These are phyloP conservation scores for Henckelia pumila DNA, from an alignment of 257 asterid species.

Conservation along the genomic window DNA sequence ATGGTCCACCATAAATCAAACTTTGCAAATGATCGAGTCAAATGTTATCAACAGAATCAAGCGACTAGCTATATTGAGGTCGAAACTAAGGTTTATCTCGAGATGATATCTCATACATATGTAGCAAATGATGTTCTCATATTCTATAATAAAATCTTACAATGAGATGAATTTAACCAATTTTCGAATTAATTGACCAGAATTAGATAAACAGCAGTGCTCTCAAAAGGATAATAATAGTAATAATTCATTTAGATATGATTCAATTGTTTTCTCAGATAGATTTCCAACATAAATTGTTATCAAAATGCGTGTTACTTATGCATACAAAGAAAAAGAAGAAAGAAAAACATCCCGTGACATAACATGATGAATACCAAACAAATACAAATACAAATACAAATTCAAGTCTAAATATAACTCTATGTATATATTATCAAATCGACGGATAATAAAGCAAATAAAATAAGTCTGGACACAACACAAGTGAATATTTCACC, in stretches of 20 bases:
- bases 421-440: slow-evolving; percentile 7
- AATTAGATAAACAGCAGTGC: too few species aligned
- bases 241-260: too few species aligned
- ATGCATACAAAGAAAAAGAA: too few species aligned
- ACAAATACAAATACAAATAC: neutral
- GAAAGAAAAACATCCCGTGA: neutral
- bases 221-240: too few species aligned
- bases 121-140: neutral
- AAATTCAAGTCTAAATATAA: slow-evolving; percentile 12
- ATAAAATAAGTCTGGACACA: slow-evolving; percentile 15
- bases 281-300: too few species aligned
- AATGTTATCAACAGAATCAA: too few species aligned
- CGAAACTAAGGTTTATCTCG: too few species aligned
- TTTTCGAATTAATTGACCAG: too few species aligned
- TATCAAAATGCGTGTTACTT: neutral
- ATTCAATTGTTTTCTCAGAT: neutral
- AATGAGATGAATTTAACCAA: too few species aligned
- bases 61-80: too few species aligned
- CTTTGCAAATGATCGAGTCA: neutral
- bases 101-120: too few species aligned
- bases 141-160: neutral
- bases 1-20: too few species aligned
- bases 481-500: slow-evolving; percentile 22
- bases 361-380: neutral
- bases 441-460: slow-evolving; percentile 14